Conservation (phyloP, 2,329 filamentous ascomycete species). For the Fusarium veterinarium region DNA sequence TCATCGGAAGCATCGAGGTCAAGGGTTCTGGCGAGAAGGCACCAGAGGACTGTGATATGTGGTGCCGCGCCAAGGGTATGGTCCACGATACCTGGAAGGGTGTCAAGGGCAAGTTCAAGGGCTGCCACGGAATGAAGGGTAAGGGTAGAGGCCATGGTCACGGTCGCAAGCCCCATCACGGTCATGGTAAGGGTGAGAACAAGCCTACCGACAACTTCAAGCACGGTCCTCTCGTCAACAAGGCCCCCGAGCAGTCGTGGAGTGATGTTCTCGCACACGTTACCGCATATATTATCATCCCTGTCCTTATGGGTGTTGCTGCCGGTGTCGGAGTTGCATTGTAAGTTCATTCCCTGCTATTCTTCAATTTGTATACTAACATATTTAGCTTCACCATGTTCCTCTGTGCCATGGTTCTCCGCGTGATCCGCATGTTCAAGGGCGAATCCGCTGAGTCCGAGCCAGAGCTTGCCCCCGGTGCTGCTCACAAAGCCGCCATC, state of each 20-base stretch:
- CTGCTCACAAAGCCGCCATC: conserved; percentile 49
- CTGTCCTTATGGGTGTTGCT: conserved; percentile 74
- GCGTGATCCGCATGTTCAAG: conserved; percentile 64
- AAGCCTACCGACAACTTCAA: conserved; percentile 38
- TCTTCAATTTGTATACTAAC: conserved; percentile 42
- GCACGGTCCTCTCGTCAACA: conserved; percentile 19
- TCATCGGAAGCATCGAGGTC: conserved; percentile 63
- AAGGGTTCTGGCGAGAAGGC: conserved; percentile 41
- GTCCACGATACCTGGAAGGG: conserved; percentile 44
- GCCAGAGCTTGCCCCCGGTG: conserved; percentile 18
- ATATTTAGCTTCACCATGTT: conserved; percentile 69
- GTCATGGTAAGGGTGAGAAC: conserved; percentile 34
- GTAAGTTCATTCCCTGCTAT: conserved; percentile 52
- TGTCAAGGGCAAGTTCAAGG: conserved; percentile 42
- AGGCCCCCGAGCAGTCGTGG: conserved; percentile 52
- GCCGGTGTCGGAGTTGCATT: conserved; percentile 76
- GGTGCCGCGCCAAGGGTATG: conserved; percentile 60
- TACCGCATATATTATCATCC: conserved; percentile 72
- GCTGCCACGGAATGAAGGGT: conserved; percentile 43
- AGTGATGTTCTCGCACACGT: conserved; percentile 65
- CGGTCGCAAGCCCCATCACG: conserved; percentile 22
- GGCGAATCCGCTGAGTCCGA: conserved; percentile 26
- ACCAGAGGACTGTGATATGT: conserved; percentile 57
- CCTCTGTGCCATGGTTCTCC: conserved; percentile 70
- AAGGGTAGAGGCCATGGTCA: conserved; percentile 4